Evolutionary conservation across 2,329 filamentous ascomycete species (phyloP).

Genomic region (Aspergillus novoparasiticus): DNA sequence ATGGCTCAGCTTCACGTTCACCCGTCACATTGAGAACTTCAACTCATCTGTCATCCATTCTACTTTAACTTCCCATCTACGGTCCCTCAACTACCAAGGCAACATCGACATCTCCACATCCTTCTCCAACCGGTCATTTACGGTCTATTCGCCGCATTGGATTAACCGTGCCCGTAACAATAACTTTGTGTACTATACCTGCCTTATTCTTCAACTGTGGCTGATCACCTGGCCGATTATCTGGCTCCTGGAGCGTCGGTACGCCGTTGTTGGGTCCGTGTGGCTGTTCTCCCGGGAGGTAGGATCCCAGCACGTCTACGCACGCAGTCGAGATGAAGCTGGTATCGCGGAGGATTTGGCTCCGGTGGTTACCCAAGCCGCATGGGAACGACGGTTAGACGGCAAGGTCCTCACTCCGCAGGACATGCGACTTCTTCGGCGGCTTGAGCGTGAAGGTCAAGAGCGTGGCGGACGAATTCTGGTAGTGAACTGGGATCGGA

Average conservation of each 20-base stretch:
- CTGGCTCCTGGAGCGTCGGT: constrained; percentile 39
- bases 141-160: constrained; percentile 43
- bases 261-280: constrained; percentile 34
- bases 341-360: constrained; percentile 35
- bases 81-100: constrained; percentile 41
- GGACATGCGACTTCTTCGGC: constrained; percentile 19
- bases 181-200: constrained; percentile 35
- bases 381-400: constrained; percentile 30
- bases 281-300: constrained; percentile 33
- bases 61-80: constrained; percentile 39
- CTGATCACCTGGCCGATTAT: constrained; percentile 44
- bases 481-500: constrained; percentile 13
- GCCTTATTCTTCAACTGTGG: constrained; percentile 43
- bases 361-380: constrained; percentile 38
- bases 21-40: constrained; percentile 34
- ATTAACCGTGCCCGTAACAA: constrained; percentile 41
- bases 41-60: constrained; percentile 29
- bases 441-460: constrained; percentile 12
- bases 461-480: constrained; percentile 12
- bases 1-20: constrained; percentile 31
- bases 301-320: constrained; percentile 24
- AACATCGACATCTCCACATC: constrained; percentile 27
- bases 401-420: constrained; percentile 18
- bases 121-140: constrained; percentile 32
- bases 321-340: constrained; percentile 29